Percentiles rank a stretch among this genome's conserved stretches.
Evolutionary conservation across 2,329 filamentous ascomycete species (phyloP).

Genomic region (Alternaria viburni): DNA sequence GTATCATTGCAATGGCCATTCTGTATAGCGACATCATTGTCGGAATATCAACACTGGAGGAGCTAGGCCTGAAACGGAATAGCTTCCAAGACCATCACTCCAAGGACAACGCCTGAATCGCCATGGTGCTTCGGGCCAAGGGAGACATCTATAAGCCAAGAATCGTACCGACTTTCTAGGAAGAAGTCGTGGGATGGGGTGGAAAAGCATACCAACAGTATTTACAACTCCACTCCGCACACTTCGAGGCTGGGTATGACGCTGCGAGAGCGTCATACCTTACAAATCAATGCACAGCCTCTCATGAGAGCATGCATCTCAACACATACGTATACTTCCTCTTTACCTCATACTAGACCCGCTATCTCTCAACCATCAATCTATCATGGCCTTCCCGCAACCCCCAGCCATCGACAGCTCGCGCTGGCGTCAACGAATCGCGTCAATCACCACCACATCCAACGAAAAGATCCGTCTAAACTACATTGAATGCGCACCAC

Average conservation of each 20-base stretch:
- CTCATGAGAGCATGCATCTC: not conserved
- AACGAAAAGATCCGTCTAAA: not conserved
- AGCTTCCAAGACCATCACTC: not conserved
- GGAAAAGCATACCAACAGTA: not conserved
- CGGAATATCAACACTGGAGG: not conserved
- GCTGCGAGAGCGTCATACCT: conserved; percentile 1
- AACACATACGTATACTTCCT: not conserved
- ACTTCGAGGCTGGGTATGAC: not conserved
- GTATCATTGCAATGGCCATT: not conserved
- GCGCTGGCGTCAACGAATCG: not conserved
- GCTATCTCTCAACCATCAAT: not conserved
- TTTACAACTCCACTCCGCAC: not conserved
- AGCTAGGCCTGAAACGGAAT: not conserved
- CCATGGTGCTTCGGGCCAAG: not conserved
- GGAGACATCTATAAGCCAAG: not conserved
- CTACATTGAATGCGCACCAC: not conserved
- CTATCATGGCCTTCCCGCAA: not conserved
- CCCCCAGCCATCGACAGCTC: not conserved
- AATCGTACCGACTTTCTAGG: not conserved
- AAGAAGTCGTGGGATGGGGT: not conserved
- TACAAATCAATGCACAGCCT: not conserved
- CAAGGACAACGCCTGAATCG: not conserved
- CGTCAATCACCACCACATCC: not conserved
- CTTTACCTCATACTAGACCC: not conserved
- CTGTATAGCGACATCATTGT: not conserved